phyloP scores from a whole-genome alignment of 805 yeast genomes.

The Saccharomycopsis sp. region DNA sequence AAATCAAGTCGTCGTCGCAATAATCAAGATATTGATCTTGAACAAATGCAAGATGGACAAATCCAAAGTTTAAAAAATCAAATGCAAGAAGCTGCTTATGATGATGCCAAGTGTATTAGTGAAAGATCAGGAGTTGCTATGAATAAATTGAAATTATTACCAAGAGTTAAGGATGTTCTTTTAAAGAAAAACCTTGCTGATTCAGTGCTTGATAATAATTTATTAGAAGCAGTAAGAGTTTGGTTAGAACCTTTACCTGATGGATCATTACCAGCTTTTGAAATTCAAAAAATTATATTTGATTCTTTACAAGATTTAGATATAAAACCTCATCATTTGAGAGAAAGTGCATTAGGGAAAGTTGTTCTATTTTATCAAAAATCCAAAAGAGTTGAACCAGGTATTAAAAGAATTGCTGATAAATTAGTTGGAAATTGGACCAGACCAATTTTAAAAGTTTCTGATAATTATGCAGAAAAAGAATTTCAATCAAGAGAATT shows the following conservation, averaged over 20 bases:
- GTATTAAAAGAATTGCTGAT: constrained; percentile 81
- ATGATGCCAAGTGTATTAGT: constrained; percentile 47
- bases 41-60: constrained; percentile 88
- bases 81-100: constrained; percentile 82
- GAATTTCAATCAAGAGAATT: constrained; percentile 59
- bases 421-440: constrained; percentile 95
- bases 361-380: constrained; percentile 89
- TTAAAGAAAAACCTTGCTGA: constrained; percentile 81
- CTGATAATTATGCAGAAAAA: constrained; percentile 89
- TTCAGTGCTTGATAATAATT: constrained; percentile 85
- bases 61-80: constrained; percentile 72
- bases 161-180: constrained; percentile 65
- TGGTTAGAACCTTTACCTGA: constrained; percentile 99
- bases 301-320: constrained; percentile 68
- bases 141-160: constrained; percentile 65
- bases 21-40: constrained; percentile 85
- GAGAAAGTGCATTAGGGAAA: constrained; percentile 92
- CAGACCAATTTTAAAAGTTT: constrained; percentile 91
- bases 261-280: constrained; percentile 95
- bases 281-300: constrained; percentile 83
- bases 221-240: constrained; percentile 84
- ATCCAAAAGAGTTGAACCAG: constrained; percentile 79
- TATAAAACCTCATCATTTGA: constrained; percentile 87
- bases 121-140: constrained; percentile 40
- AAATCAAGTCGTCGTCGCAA: constrained; percentile 46